A percentile compares a stretch with the other conserved stretches of the same genome.
Evolutionary conservation across 768 basidiomycete species (phyloP).

Genomic region (Obba rivulosa): DNA sequence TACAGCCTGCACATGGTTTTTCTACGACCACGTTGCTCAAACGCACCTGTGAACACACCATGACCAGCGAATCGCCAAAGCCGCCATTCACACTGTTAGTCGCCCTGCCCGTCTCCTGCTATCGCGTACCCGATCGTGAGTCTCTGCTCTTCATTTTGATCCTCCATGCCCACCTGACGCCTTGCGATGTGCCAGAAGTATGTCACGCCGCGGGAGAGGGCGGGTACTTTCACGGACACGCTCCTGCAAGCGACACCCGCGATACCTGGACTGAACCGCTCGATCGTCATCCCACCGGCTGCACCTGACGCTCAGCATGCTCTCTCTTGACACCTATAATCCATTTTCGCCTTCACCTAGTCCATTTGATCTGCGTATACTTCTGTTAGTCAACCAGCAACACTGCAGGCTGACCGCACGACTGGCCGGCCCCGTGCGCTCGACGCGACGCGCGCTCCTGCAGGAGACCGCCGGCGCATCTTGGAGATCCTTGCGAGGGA

Average conservation of each 20-base stretch:
- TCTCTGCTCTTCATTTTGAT: neutral
- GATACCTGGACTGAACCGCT: slow-evolving; percentile 50
- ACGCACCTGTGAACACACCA: too few relatives aligned
- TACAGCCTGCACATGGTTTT: too few relatives aligned
- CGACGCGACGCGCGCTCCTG: slow-evolving; percentile 17
- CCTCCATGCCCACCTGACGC: neutral
- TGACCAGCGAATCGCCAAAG: neutral
- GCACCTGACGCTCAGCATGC: slow-evolving; percentile 72
- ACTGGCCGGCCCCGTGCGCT: slow-evolving; percentile 3
- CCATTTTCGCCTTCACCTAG: neutral
- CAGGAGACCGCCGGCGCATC: slow-evolving; percentile 33
- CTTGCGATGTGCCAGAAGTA: slow-evolving; percentile 15
- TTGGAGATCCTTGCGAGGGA: slow-evolving; percentile 31
- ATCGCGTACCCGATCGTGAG: neutral
- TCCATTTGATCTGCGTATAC: too few relatives aligned
- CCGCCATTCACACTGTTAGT: neutral
- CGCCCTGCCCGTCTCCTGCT: neutral
- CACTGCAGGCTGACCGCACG: neutral
- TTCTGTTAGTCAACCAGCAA: too few relatives aligned
- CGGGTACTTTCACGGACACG: slow-evolving; percentile 23
- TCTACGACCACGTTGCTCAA: too few relatives aligned
- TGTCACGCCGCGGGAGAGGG: slow-evolving; percentile 19
- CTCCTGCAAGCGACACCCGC: slow-evolving; percentile 25
- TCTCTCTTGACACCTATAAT: slow-evolving; percentile 40
- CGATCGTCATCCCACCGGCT: slow-evolving; percentile 58